Percentiles rank a stretch among this genome's conserved stretches.
Conservation (phyloP, 352 stramenopile species). For the Globisporangium cederbergense region DNA sequence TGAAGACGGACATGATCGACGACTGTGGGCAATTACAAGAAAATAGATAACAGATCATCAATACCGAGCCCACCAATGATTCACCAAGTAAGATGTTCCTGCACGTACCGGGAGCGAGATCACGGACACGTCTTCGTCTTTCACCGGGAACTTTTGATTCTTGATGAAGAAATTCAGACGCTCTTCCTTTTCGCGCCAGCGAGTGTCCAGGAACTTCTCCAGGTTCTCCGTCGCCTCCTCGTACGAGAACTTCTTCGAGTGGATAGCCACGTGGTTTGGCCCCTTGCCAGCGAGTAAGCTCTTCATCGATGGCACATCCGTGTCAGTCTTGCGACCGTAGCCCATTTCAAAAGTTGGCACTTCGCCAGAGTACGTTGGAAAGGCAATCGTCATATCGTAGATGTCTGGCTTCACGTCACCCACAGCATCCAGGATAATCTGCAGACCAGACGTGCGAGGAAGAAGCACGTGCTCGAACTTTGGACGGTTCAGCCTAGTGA, state of each 20-base stretch:
- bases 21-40: slow-evolving; percentile 26
- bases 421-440: slow-evolving; percentile 90
- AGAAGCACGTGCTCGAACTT: slow-evolving; percentile 91
- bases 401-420: slow-evolving; percentile 85
- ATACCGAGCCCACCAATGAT: not conserved
- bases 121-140: slow-evolving; percentile 30
- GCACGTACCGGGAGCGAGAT: slow-evolving; percentile 30
- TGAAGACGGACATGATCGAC: slow-evolving; percentile 60
- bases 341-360: slow-evolving; percentile 89
- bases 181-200: slow-evolving; percentile 77
- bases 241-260: slow-evolving; percentile 61
- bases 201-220: slow-evolving; percentile 59
- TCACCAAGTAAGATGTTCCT: not conserved
- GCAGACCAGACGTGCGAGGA: slow-evolving; percentile 89
- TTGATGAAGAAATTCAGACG: slow-evolving; percentile 73
- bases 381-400: slow-evolving; percentile 92
- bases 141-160: slow-evolving; percentile 55
- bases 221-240: slow-evolving; percentile 51
- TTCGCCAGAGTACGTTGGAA: slow-evolving; percentile 80
- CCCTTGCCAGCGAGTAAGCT: slow-evolving; percentile 56
- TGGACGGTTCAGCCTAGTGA: slow-evolving; percentile 55
- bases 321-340: slow-evolving; percentile 80
- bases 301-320: slow-evolving; percentile 82
- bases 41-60: not conserved
- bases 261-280: slow-evolving; percentile 45